phyloP scores from a whole-genome alignment of 305 asterid genomes.

The Plantago rigida region DNA sequence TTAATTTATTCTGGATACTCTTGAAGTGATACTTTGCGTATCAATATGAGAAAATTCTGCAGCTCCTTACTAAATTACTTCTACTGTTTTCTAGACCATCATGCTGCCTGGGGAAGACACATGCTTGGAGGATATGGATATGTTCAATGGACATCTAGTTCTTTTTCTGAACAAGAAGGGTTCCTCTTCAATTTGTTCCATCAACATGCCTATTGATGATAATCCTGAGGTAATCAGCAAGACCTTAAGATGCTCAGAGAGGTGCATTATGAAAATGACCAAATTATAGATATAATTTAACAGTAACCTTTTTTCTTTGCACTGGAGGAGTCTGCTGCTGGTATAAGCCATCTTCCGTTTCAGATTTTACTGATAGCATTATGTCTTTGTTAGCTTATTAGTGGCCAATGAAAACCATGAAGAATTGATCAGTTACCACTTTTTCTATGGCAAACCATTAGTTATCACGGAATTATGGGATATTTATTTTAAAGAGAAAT shows the following conservation, averaged over 20 bases:
- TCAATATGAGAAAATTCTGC: conserved; percentile 9
- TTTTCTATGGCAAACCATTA: too few species aligned
- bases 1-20: not conserved
- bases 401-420: too few species aligned
- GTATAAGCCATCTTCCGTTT: not conserved
- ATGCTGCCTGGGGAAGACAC: conserved; percentile 50
- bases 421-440: too few species aligned
- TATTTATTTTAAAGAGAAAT: too few species aligned
- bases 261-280: not conserved
- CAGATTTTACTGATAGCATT: not conserved
- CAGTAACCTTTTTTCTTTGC: not conserved
- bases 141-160: conserved; percentile 63
- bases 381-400: not conserved
- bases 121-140: conserved; percentile 76
- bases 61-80: conserved; percentile 5
- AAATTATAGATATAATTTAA: not conserved
- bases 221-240: conserved; percentile 36
- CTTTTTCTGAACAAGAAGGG: conserved; percentile 65
- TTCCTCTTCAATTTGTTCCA: conserved; percentile 59
- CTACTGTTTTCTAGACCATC: conserved; percentile 38
- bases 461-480: too few species aligned
- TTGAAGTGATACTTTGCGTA: conserved; percentile 6
- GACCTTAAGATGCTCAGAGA: not conserved
- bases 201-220: conserved; percentile 40
- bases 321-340: not conserved